Conservation (phyloP, 352 stramenopile genomes). For the Phytopythium delawarense region DNA sequence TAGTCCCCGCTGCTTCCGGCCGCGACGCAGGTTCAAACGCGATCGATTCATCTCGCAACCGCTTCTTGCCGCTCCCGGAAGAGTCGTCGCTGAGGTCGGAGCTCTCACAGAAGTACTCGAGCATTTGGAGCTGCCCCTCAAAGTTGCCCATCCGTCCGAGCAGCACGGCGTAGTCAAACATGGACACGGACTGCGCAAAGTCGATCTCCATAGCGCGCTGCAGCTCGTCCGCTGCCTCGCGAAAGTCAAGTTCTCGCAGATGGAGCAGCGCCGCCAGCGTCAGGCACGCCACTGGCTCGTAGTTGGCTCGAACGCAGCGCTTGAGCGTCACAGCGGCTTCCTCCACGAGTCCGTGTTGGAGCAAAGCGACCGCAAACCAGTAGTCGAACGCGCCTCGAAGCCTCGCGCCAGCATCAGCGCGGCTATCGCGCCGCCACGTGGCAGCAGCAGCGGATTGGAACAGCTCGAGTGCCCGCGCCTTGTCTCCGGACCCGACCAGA, state of each 20-base stretch:
- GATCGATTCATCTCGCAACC: background rate
- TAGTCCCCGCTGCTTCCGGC: background rate
- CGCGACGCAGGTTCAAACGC: background rate
- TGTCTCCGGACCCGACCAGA: constrained; percentile 22
- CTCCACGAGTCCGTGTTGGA: constrained; percentile 13
- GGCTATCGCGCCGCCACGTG: background rate
- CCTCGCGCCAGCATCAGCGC: background rate
- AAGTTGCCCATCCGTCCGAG: constrained; percentile 43
- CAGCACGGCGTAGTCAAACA: constrained; percentile 73
- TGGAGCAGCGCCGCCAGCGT: constrained; percentile 47
- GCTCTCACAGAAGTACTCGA: constrained; percentile 36
- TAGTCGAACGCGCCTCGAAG: constrained; percentile 31
- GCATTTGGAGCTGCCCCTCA: constrained; percentile 53
- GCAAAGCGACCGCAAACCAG: constrained; percentile 53
- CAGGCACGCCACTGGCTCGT: constrained; percentile 38
- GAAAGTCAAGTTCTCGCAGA: constrained; percentile 27
- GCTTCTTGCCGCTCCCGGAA: constrained; percentile 11
- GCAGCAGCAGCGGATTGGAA: constrained; percentile 20
- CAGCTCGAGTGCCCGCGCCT: constrained; percentile 19
- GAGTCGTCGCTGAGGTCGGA: constrained; percentile 1
- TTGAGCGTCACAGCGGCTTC: constrained; percentile 31
- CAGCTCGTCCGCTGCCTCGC: constrained; percentile 39
- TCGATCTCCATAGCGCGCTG: constrained; percentile 60
- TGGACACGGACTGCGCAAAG: constrained; percentile 28
- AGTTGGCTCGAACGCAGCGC: constrained; percentile 42